Evolutionary conservation across 2,329 filamentous ascomycete genomes (phyloP).

Genomic region (Colletotrichum brevisporum): DNA sequence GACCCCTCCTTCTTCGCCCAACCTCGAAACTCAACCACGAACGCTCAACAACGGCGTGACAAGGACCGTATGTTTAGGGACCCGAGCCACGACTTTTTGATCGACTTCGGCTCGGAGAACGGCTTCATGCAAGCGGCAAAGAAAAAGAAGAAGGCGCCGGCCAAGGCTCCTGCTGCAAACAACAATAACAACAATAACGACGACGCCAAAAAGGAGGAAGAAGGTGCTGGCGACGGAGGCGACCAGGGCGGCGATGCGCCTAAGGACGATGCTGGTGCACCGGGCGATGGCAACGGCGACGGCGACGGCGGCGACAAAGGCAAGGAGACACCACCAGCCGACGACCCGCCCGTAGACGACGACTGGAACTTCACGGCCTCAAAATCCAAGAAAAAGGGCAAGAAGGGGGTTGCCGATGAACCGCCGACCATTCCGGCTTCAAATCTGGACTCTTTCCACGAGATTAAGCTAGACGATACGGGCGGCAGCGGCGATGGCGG

Average conservation of each 20-base stretch:
- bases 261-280: constrained; percentile 37
- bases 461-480: constrained; percentile 75
- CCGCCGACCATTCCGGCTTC: constrained; percentile 48
- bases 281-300: constrained; percentile 47
- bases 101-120: constrained; percentile 72
- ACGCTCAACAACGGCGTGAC: constrained; percentile 39
- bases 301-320: constrained; percentile 44
- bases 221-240: constrained; percentile 51
- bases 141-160: constrained; percentile 68
- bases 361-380: constrained; percentile 64
- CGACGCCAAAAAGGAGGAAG: constrained; percentile 52
- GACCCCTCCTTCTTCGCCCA: constrained; percentile 43
- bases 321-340: constrained; percentile 48
- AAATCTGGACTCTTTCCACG: constrained; percentile 67
- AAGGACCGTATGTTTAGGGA: constrained; percentile 59
- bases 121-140: constrained; percentile 68
- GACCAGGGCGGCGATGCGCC: constrained; percentile 45
- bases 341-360: constrained; percentile 62
- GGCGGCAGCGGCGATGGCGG: constrained; percentile 58
- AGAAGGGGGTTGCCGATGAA: constrained; percentile 57
- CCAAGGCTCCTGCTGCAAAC: constrained; percentile 57
- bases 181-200: constrained; percentile 58
- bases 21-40: constrained; percentile 43
- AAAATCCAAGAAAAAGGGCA: constrained; percentile 69
- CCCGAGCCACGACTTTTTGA: constrained; percentile 58